Conservation (phyloP, 805 yeast species). For the Lachancea thermotolerans region DNA sequence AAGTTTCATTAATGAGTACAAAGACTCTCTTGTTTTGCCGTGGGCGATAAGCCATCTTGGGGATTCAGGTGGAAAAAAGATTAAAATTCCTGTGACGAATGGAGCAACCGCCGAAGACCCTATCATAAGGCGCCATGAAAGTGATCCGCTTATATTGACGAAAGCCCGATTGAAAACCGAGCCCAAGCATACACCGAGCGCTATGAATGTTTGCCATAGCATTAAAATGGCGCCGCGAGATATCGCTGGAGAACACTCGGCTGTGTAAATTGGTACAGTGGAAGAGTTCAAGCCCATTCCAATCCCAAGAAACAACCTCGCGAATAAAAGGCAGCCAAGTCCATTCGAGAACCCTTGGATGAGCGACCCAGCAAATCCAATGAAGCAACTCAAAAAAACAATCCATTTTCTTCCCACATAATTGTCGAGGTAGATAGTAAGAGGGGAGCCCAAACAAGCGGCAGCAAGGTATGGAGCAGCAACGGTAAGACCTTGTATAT, state of each 20-base stretch:
- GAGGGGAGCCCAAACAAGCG: conserved; percentile 49
- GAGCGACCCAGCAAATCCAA: conserved; percentile 53
- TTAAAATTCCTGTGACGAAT: conserved; percentile 42
- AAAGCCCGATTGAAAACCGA: conserved; percentile 54
- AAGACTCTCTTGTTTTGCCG: conserved; percentile 44
- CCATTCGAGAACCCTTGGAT: conserved; percentile 59
- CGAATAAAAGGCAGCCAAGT: conserved; percentile 55
- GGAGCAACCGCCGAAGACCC: conserved; percentile 60
- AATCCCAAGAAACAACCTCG: conserved; percentile 53
- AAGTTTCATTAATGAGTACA: conserved; percentile 40
- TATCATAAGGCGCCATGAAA: conserved; percentile 62
- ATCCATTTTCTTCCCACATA: conserved; percentile 53
- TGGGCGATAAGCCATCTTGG: conserved; percentile 64
- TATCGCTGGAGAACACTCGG: conserved; percentile 53
- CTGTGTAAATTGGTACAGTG: conserved; percentile 61
- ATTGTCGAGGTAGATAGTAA: conserved; percentile 46
- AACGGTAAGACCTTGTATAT: conserved; percentile 51
- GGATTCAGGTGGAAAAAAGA: conserved; percentile 58
- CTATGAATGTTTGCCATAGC: conserved; percentile 74
- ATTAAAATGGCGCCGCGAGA: conserved; percentile 61
- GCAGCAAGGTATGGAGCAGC: conserved; percentile 62
- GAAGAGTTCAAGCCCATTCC: conserved; percentile 65
- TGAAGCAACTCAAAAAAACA: conserved; percentile 49
- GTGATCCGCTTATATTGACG: conserved; percentile 38
- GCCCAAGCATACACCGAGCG: conserved; percentile 65